A percentile compares a stretch with the other conserved stretches of the same genome.
Evolutionary conservation across 1,284 basidiomycete genomes (phyloP).

Genomic region (Fomes fomentarius): DNA sequence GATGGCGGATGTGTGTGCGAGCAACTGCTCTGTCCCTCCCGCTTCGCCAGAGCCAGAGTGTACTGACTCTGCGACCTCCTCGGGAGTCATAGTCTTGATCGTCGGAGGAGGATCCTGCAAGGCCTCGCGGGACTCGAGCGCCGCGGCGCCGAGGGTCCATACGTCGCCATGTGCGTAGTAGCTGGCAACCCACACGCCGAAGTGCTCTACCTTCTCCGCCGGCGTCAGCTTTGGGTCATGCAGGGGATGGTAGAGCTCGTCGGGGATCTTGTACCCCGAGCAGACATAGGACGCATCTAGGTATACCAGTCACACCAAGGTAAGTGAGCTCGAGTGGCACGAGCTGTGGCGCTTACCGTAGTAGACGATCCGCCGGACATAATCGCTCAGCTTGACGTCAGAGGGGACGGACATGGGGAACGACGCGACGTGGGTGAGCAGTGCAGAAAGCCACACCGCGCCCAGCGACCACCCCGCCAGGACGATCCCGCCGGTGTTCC

Average conservation of each 20-base stretch:
- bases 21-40: conserved; percentile 2
- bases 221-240: background rate
- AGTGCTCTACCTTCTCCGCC: background rate
- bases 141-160: background rate
- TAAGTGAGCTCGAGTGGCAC: background rate
- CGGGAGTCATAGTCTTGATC: conserved; percentile 2
- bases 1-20: background rate
- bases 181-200: conserved; percentile 5
- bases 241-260: conserved; percentile 4
- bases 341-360: background rate
- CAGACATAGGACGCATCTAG: conserved; percentile 6
- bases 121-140: conserved; percentile 6
- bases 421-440: conserved; percentile 5
- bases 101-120: conserved; percentile 6
- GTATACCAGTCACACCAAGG: too few species aligned
- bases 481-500: conserved; percentile 13
- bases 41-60: background rate
- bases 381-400: background rate
- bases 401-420: background rate
- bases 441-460: conserved; percentile 9
- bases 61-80: conserved; percentile 8
- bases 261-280: conserved; percentile 6
- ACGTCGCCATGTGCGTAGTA: conserved; percentile 15
- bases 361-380: background rate
- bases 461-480: conserved; percentile 21